Base-by-base conservation (phyloP, 2,329 filamentous ascomycete genomes). In the Daldinia sp. region DNA sequence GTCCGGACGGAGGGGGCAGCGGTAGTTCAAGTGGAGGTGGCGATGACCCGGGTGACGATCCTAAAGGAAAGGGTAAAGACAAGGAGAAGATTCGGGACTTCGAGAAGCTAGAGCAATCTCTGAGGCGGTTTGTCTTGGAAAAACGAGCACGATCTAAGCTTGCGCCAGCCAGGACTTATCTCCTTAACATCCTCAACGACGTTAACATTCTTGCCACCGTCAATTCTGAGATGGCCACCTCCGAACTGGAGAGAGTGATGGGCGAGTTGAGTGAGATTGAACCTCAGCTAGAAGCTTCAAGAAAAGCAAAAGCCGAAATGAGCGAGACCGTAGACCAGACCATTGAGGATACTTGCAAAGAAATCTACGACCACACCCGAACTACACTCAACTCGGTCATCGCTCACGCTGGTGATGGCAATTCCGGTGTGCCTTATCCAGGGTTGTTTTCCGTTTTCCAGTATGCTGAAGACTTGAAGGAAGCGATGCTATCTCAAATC, bases 131-230 rank as follows among this genome's bases (percentile, higher is more conserved):
- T 70, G 95, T 99, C 6, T 83, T 99, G 23, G 95, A 99, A 75
- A 98, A 98, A 82, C 88, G 95, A 58, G 93, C 95, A 48, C 88
- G 93, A 27, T 98, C 95, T 7, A 99, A 99, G 80, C 85, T 99
- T 62, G 94, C 95, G 1, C 95, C 95, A 4, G 95, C 95, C 5
- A 94, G 93, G 78, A 98, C 94, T 1, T 99, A 99, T 74, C 86
- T 99, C 1, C 82, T 96, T 71, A 99, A 99, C 76, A 90, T 98
- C 23, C 84, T 99, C 30, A 90, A 92, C 70, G 95, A 99, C 73
- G 83, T 99, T 61, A 83, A 93, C 73, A 89, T 87, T 3, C 83
- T 99, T 39, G 94, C 94, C 4, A 87, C 84, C 0, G 92, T 97
- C 70, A 99, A 99, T 76, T 84, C 89, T 23, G 92, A 97, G 68